These are phyloP conservation scores for Sherardia arvensis DNA, from an alignment of 257 asterid genomes.

Conservation along the genomic window DNA sequence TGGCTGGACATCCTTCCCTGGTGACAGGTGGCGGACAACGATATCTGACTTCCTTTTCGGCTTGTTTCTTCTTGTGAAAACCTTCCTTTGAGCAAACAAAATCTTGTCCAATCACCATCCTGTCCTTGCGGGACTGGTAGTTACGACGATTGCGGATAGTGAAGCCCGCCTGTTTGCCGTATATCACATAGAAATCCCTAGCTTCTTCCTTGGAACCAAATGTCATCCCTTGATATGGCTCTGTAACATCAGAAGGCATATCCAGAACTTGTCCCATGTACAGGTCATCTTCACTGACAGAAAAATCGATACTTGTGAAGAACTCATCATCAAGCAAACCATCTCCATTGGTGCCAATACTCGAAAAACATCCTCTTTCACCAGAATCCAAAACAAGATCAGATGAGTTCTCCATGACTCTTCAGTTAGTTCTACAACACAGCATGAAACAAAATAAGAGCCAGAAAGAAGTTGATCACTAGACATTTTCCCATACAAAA, in stretches of 20 bases:
- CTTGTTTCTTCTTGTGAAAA: conserved; percentile 20
- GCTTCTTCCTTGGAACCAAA: conserved; percentile 23
- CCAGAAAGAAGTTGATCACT: background rate
- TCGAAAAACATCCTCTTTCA: conserved; percentile 8
- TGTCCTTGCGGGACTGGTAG: conserved; percentile 19
- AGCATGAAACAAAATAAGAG: background rate
- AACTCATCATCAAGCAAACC: conserved; percentile 14
- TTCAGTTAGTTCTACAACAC: background rate
- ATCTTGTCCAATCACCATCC: conserved; percentile 23
- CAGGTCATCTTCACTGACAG: conserved; percentile 15
- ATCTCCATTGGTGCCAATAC: conserved; percentile 7
- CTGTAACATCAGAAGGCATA: conserved; percentile 8
- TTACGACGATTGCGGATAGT: conserved; percentile 17
- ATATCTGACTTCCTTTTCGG: conserved; percentile 16
- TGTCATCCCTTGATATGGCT: conserved; percentile 20
- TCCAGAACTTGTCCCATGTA: conserved; percentile 4
- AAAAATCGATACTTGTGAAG: background rate
- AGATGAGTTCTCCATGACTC: conserved; percentile 13
- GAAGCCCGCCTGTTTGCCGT: conserved; percentile 21
- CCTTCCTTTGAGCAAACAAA: conserved; percentile 25
- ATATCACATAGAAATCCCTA: conserved; percentile 13
- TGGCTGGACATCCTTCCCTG: conserved; percentile 22
- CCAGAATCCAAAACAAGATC: conserved; percentile 7
- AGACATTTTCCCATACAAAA: background rate
- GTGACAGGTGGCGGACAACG: conserved; percentile 21